These are phyloP conservation scores for Xerocomus brunneocitrinus DNA, from an alignment of 768 basidiomycete species.

Conservation along the genomic window DNA sequence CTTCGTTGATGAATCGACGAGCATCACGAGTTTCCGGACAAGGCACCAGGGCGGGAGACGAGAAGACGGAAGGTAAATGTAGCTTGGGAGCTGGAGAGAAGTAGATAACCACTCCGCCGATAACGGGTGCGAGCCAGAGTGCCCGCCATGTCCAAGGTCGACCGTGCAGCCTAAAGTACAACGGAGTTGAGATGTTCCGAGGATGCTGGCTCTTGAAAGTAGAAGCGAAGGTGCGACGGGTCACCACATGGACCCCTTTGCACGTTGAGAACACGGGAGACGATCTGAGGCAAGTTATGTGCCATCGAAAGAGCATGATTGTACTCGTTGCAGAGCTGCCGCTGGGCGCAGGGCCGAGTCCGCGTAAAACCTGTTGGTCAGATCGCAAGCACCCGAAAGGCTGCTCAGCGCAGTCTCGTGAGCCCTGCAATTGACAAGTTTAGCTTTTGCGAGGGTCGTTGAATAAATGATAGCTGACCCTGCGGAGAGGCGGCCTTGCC, in stretches of 20 bases:
- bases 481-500: too few relatives aligned
- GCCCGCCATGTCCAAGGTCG: conserved; percentile 26
- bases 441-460: background rate
- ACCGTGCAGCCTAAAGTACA: conserved; percentile 20
- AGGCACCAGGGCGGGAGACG: conserved; percentile 47
- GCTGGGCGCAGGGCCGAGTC: conserved; percentile 45
- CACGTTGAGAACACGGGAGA: conserved; percentile 14
- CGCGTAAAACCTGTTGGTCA: conserved; percentile 21
- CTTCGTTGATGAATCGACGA: conserved; percentile 21
- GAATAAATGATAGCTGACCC: too few relatives aligned
- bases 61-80: conserved; percentile 45
- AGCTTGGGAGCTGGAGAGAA: conserved; percentile 41
- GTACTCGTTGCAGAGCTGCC: conserved; percentile 14
- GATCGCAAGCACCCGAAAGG: conserved; percentile 4
- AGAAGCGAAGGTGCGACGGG: conserved; percentile 26
- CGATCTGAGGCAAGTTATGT: conserved; percentile 23
- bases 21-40: conserved; percentile 24
- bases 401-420: conserved; percentile 19
- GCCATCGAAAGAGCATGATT: conserved; percentile 26
- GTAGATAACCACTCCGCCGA: conserved; percentile 51
- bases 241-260: background rate
- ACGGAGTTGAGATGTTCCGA: conserved; percentile 9
- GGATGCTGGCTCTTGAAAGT: conserved; percentile 2
- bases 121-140: conserved; percentile 55
- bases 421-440: background rate